A percentile compares a stretch with the other conserved stretches of the same genome.
These are phyloP conservation scores for Jacaranda copaia DNA, from an alignment of 257 asterid species.

Conservation along the genomic window DNA sequence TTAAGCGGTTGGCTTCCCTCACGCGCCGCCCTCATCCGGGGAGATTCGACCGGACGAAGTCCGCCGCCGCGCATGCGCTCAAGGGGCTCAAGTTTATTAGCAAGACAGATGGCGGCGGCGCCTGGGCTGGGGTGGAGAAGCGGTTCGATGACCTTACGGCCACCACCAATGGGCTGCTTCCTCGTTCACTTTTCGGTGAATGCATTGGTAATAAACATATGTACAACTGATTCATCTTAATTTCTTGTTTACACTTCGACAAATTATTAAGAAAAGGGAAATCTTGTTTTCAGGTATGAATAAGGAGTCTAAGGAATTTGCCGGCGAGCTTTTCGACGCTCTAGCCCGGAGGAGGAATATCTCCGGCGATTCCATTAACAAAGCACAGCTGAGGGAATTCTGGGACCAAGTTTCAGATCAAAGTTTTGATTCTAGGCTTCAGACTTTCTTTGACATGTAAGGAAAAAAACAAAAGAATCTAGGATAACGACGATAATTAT, in stretches of 20 bases:
- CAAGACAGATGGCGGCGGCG: constrained; percentile 81
- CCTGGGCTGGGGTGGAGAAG: constrained; percentile 85
- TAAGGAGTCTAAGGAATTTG: constrained; percentile 80
- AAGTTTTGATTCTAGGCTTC: constrained; percentile 90
- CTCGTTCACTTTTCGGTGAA: constrained; percentile 73
- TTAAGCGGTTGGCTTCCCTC: constrained; percentile 72
- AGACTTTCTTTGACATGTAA: constrained; percentile 95
- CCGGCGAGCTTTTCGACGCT: constrained; percentile 85
- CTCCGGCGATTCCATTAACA: constrained; percentile 60
- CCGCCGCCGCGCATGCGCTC: constrained; percentile 86
- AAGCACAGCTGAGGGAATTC: constrained; percentile 72
- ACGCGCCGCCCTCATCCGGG: constrained; percentile 52
- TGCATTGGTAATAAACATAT: constrained; percentile 71
- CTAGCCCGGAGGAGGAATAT: constrained; percentile 74
- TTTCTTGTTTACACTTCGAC: neutral
- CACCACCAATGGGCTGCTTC: constrained; percentile 63
- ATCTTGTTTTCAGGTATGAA: constrained; percentile 69
- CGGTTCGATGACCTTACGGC: constrained; percentile 65
- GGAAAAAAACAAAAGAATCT: neutral
- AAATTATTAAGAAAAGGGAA: neutral
- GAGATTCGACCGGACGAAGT: constrained; percentile 72
- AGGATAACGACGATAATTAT: neutral
- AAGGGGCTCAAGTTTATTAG: constrained; percentile 92
- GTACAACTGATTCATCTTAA: neutral
- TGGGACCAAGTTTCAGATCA: constrained; percentile 92